Percentiles rank a stretch among this genome's conserved stretches.
phyloP scores from a whole-genome alignment of 2,329 filamentous ascomycete species.

The Fusarium sp. region DNA sequence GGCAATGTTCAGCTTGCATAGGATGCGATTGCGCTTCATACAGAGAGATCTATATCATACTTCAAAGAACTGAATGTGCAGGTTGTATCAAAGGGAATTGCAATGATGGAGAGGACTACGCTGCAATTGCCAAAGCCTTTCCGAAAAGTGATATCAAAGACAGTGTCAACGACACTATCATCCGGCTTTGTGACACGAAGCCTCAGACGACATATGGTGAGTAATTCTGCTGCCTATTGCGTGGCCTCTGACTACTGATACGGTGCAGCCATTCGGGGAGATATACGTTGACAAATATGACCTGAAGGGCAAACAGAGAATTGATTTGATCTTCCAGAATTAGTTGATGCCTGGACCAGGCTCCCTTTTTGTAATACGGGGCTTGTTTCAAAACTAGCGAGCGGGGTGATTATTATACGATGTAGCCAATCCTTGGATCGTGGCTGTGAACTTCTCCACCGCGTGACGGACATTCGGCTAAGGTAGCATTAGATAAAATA shows the following conservation, averaged over 20 bases:
- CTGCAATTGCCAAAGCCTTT: not conserved
- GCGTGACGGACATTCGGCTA: not conserved
- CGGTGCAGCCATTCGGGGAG: constrained; percentile 19
- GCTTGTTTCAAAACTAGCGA: not conserved
- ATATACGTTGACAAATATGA: constrained; percentile 1
- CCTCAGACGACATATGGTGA: constrained; percentile 7
- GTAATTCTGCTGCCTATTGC: not conserved
- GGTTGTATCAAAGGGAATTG: constrained; percentile 1
- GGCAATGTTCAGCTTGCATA: not conserved
- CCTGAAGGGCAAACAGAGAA: not conserved
- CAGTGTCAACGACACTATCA: constrained; percentile 6
- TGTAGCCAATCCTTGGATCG: not conserved
- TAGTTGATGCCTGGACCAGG: not conserved
- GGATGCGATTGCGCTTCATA: constrained; percentile 22
- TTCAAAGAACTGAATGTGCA: constrained; percentile 21
- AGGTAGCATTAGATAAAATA: not conserved
- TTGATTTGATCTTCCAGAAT: not conserved
- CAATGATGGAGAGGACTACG: not conserved
- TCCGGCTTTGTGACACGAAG: constrained; percentile 15
- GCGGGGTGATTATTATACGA: not conserved
- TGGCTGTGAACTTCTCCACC: not conserved
- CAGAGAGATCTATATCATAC: not conserved
- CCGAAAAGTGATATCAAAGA: constrained; percentile 1
- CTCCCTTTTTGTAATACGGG: not conserved
- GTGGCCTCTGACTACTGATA: not conserved